These are phyloP conservation scores for Blastocystis sp. DNA, from an alignment of 352 stramenopile species.

Conservation along the genomic window DNA sequence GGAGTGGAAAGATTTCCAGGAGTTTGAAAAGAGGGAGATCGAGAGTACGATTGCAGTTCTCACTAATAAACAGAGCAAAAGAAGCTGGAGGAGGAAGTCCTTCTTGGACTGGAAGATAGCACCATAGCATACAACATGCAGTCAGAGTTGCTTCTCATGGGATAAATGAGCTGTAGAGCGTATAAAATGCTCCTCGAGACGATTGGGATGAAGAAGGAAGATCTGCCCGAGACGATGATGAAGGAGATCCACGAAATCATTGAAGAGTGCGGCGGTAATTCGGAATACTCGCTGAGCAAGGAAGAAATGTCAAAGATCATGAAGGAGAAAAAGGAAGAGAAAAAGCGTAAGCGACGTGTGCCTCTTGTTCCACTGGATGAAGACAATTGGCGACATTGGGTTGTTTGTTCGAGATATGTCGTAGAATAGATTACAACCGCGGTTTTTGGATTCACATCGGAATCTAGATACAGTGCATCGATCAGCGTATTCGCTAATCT, in stretches of 20 bases:
- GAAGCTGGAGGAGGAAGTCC: conserved; percentile 6
- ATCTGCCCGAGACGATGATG: neutral
- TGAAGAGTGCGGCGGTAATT: neutral
- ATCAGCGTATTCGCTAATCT: neutral
- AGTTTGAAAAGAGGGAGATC: neutral
- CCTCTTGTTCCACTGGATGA: neutral
- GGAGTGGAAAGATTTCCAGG: conserved; percentile 28
- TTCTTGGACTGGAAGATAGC: neutral
- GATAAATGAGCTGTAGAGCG: neutral
- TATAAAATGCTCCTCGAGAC: conserved; percentile 43
- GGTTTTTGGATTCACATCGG: neutral
- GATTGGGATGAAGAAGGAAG: conserved; percentile 13
- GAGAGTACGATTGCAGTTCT: neutral
- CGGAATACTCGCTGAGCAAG: conserved; percentile 4
- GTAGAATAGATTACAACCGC: neutral
- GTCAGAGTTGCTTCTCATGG: neutral
- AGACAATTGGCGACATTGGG: neutral
- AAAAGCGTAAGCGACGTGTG: conserved; percentile 1
- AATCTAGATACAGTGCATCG: neutral
- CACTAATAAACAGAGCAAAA: neutral
- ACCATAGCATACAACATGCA: conserved; percentile 16
- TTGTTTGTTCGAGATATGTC: neutral
- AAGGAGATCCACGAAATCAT: conserved; percentile 33
- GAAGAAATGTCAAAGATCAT: conserved; percentile 22
- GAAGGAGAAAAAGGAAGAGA: neutral